These are phyloP conservation scores for Mucor indicus DNA, from an alignment of 371 early-diverging fungal genomes.

Conservation along the genomic window DNA sequence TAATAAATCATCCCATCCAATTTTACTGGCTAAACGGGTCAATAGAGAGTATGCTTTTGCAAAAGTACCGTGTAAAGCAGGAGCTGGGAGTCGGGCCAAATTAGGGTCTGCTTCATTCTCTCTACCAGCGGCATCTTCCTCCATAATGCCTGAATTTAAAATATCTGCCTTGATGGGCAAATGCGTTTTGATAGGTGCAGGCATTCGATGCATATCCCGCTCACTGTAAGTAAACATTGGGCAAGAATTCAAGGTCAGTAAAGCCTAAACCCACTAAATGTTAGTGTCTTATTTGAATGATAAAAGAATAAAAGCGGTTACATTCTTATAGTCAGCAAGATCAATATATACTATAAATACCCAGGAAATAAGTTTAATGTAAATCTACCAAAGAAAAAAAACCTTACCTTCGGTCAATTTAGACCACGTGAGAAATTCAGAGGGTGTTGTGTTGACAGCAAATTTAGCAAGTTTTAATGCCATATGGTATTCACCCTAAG, in stretches of 20 bases:
- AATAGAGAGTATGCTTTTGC: conserved; percentile 81
- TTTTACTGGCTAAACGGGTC: conserved; percentile 71
- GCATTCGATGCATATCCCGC: conserved; percentile 89
- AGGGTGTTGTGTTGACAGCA: conserved; percentile 91
- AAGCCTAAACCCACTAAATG: conserved; percentile 61
- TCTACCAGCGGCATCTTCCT: conserved; percentile 68
- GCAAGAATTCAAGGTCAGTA: conserved; percentile 92
- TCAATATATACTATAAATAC: conserved; percentile 71
- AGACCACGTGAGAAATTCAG: conserved; percentile 94
- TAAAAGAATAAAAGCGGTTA: no score
- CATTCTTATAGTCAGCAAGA: conserved; percentile 78
- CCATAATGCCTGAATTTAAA: conserved; percentile 54
- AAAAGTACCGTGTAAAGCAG: conserved; percentile 90
- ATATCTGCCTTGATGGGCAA: conserved; percentile 75
- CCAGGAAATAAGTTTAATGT: neutral
- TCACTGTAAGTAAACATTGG: conserved; percentile 96
- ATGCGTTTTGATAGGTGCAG: conserved; percentile 79
- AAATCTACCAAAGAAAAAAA: neutral
- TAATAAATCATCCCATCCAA: conserved; percentile 95
- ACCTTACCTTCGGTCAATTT: conserved; percentile 79
- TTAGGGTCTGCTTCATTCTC: conserved; percentile 60
- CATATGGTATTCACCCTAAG: conserved; percentile 63
- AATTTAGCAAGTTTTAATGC: conserved; percentile 85
- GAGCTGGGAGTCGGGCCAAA: conserved; percentile 80
- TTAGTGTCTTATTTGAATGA: no score